phyloP scores from a whole-genome alignment of 768 basidiomycete species.

The Lactarius psammicola region DNA sequence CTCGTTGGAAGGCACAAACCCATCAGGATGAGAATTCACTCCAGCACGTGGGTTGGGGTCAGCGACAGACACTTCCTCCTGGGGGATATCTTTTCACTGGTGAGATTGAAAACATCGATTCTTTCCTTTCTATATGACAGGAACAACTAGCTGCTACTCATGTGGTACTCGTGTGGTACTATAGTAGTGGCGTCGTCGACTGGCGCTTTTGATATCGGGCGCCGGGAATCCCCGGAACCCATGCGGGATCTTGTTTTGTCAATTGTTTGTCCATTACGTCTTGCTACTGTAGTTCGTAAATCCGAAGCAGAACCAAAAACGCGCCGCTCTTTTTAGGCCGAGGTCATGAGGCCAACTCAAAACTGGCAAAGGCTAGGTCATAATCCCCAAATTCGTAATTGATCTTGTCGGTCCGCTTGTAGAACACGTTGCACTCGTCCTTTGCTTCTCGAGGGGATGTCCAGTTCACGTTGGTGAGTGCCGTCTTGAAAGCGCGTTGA shows the following conservation, averaged over 20 bases:
- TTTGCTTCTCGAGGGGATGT: constrained; percentile 11
- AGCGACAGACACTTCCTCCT: neutral
- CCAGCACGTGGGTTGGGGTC: neutral
- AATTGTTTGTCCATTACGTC: constrained; percentile 2
- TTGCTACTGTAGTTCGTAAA: constrained; percentile 3
- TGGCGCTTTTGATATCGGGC: neutral
- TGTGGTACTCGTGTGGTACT: neutral
- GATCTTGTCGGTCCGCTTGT: constrained; percentile 91
- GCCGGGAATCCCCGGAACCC: constrained; percentile 16
- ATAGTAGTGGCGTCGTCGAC: constrained; percentile 15
- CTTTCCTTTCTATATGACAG: neutral
- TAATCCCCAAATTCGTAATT: constrained; percentile 97
- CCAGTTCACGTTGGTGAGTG: constrained; percentile 41
- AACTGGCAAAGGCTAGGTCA: constrained; percentile 86
- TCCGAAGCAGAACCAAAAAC: neutral
- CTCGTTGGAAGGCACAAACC: neutral
- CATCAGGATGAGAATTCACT: neutral
- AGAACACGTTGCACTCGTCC: constrained; percentile 39
- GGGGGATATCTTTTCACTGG: neutral
- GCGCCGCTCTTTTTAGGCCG: constrained; percentile 10
- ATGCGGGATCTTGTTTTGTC: neutral
- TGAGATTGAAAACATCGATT: neutral
- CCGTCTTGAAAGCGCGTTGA: constrained; percentile 69
- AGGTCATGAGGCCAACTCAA: constrained; percentile 49
- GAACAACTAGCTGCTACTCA: neutral